A percentile compares a stretch with the other conserved stretches of the same genome.
phyloP scores from a whole-genome alignment of 805 yeast genomes.

The Komagataella pastoris region DNA sequence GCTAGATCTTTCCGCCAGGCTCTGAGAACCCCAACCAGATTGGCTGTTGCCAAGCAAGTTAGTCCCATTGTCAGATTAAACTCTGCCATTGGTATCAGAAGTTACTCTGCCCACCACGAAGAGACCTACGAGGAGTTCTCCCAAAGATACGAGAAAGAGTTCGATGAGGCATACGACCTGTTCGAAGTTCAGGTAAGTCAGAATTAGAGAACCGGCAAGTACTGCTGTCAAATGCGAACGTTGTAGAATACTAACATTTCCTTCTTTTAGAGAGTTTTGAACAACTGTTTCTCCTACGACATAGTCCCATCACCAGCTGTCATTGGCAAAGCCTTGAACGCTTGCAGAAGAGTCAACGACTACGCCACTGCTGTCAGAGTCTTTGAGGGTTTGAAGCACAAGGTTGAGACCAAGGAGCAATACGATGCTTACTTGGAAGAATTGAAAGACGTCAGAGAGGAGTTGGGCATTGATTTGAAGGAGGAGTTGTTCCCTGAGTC shows the following conservation, averaged over 20 bases:
- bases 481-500: conserved; percentile 62
- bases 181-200: conserved; percentile 57
- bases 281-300: conserved; percentile 97
- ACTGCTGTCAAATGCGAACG: not conserved
- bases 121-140: conserved; percentile 95
- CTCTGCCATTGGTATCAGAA: conserved; percentile 22
- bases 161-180: conserved; percentile 83
- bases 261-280: conserved; percentile 59
- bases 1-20: not conserved
- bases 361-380: conserved; percentile 98
- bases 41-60: not conserved
- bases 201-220: no score
- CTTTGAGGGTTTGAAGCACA: conserved; percentile 91
- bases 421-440: conserved; percentile 94
- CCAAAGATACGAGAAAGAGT: conserved; percentile 81
- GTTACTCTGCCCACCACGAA: conserved; percentile 76
- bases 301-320: conserved; percentile 97
- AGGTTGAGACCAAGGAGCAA: conserved; percentile 90
- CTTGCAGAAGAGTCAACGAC: conserved; percentile 98
- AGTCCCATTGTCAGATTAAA: not conserved
- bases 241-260: not conserved
- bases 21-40: not conserved
- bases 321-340: conserved; percentile 88
- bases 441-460: conserved; percentile 80
- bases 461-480: conserved; percentile 85